phyloP scores from a whole-genome alignment of 176 grass and related monocot species.

The Elymus sibiricus region DNA sequence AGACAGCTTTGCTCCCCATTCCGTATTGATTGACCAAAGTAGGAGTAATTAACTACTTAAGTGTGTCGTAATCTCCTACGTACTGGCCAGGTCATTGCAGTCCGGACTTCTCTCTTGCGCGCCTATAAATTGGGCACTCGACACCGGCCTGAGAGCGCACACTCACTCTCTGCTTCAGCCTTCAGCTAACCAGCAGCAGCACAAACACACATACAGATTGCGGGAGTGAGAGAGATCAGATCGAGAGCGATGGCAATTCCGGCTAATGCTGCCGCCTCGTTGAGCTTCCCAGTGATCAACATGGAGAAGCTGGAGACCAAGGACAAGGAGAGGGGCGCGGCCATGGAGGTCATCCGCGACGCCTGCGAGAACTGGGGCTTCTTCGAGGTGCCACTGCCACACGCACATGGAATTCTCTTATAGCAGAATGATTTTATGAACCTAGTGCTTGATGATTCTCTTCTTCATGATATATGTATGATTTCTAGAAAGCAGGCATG shows the following conservation, averaged over 20 bases:
- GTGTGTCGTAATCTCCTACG: neutral
- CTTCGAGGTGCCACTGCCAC: conserved; percentile 61
- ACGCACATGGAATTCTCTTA: neutral
- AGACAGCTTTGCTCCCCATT: conserved; percentile 1
- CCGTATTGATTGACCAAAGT: no score
- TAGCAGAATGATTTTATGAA: neutral
- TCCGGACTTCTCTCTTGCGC: neutral
- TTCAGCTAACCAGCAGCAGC: neutral
- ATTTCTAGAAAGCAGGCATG: neutral
- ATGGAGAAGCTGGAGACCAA: conserved; percentile 71
- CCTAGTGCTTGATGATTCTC: neutral
- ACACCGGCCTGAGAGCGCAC: conserved; percentile 4
- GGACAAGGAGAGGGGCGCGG: conserved; percentile 38
- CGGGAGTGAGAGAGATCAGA: neutral
- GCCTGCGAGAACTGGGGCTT: conserved; percentile 99
- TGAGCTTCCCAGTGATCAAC: conserved; percentile 70
- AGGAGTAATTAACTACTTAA: no score
- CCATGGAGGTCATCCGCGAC: conserved; percentile 67
- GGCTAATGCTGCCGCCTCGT: neutral
- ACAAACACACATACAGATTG: neutral
- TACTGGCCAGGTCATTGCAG: neutral
- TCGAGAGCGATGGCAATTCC: conserved; percentile 13
- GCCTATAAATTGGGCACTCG: conserved; percentile 58
- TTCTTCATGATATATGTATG: no score
- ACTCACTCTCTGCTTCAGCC: neutral